These are phyloP conservation scores for Globisporangium uncinulatum DNA, from an alignment of 352 stramenopile species.

Conservation along the genomic window DNA sequence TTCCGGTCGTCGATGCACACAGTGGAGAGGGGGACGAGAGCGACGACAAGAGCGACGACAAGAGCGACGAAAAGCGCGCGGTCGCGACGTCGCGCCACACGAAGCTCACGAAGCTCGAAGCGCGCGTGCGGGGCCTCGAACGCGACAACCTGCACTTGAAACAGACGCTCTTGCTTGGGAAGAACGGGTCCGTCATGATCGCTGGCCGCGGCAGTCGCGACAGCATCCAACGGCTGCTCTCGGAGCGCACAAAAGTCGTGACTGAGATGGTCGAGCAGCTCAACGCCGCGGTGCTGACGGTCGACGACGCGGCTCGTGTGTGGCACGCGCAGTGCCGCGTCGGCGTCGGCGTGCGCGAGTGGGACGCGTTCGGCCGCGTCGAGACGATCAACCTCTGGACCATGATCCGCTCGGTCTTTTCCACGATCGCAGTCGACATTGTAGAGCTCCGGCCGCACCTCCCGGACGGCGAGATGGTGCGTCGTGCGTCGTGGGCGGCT, in stretches of 20 bases:
- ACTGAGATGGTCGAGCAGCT: conserved; percentile 79
- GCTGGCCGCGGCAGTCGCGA: conserved; percentile 26
- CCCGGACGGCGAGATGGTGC: conserved; percentile 66
- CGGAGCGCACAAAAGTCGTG: conserved; percentile 66
- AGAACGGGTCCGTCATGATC: conserved; percentile 44
- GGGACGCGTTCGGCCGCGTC: conserved; percentile 61
- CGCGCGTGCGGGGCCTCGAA: conserved; percentile 62
- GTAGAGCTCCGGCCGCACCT: conserved; percentile 73
- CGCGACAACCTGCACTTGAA: conserved; percentile 75
- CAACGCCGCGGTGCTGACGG: conserved; percentile 60
- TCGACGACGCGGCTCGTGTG: conserved; percentile 57
- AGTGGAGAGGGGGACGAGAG: conserved; percentile 11
- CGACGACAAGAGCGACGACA: conserved; percentile 20
- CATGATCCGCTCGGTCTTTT: conserved; percentile 77
- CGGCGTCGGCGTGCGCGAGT: conserved; percentile 70
- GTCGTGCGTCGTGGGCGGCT: no score
- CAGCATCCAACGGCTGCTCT: conserved; percentile 44
- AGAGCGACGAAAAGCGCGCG: conserved; percentile 13
- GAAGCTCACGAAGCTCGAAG: conserved; percentile 70
- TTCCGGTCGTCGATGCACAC: no score
- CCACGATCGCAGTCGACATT: conserved; percentile 71
- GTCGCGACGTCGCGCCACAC: conserved; percentile 30
- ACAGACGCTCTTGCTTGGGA: conserved; percentile 62
- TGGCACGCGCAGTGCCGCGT: conserved; percentile 77
- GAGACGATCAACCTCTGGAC: conserved; percentile 79